A percentile compares a stretch with the other conserved stretches of the same genome.
Conservation (phyloP, 2,329 filamentous ascomycete species). For the Diplodia sapinea region DNA sequence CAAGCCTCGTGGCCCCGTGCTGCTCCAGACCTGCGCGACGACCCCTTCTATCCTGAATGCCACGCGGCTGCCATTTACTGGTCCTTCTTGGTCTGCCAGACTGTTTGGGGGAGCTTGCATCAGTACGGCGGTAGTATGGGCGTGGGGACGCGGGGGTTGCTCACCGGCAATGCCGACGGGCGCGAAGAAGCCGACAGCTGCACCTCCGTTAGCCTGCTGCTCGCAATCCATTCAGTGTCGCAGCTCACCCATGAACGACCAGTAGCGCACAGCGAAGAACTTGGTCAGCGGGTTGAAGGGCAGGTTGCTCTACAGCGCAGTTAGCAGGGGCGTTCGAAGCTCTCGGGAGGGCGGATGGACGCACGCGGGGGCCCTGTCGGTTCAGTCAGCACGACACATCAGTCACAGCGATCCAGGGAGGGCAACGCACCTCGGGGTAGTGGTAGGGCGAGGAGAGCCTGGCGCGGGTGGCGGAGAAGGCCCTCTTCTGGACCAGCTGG, state of each 20-base stretch:
- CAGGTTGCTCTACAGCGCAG: constrained; percentile 84
- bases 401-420: neutral
- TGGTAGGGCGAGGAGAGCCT: constrained; percentile 92
- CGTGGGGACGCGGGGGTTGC: constrained; percentile 38
- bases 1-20: neutral
- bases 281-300: constrained; percentile 95
- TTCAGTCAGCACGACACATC: neutral
- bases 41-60: constrained; percentile 2
- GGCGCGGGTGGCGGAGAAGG: constrained; percentile 88
- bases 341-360: neutral
- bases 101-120: constrained; percentile 47
- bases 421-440: constrained; percentile 77
- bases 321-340: constrained; percentile 8
- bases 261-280: constrained; percentile 84
- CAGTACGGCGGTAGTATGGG: neutral
- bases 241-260: constrained; percentile 72
- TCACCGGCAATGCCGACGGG: constrained; percentile 66
- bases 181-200: constrained; percentile 31
- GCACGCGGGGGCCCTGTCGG: constrained; percentile 28
- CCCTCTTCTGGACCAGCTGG: constrained; percentile 79
- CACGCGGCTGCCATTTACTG: constrained; percentile 34
- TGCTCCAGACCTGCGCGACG: constrained; percentile 19
- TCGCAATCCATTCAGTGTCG: constrained; percentile 22
- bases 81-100: constrained; percentile 73
- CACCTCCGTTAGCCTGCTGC: constrained; percentile 27